Percentiles rank a stretch among this genome's conserved stretches.
Evolutionary conservation across 1,284 basidiomycete genomes (phyloP).

Genomic region (Phellinidium pouzarii): DNA sequence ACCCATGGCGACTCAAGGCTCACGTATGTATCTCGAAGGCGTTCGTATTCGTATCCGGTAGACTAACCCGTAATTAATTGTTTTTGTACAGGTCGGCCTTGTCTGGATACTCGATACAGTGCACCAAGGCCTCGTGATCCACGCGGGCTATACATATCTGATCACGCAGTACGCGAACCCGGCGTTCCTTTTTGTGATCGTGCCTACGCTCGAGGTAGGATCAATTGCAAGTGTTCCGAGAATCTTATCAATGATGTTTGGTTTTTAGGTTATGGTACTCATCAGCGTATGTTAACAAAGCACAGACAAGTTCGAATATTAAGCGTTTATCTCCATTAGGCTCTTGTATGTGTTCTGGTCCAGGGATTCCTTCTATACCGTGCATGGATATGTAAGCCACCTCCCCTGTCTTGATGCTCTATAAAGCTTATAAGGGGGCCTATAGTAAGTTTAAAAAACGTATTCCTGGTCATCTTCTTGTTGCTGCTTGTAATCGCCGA

Average conservation of each 20-base stretch:
- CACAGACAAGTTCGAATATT: neutral
- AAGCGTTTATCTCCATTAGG: constrained; percentile 1
- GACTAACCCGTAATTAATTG: neutral
- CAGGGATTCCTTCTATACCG: constrained; percentile 15
- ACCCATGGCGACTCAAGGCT: constrained; percentile 7
- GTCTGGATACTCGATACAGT: constrained; percentile 17
- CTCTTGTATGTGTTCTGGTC: constrained; percentile 14
- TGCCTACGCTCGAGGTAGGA: constrained; percentile 7
- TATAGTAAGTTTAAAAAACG: constrained; percentile 14
- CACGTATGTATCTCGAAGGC: constrained; percentile 3
- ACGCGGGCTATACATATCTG: constrained; percentile 15
- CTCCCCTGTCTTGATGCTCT: neutral
- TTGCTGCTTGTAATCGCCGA: constrained; percentile 4
- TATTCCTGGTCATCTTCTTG: constrained; percentile 3
- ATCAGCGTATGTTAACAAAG: constrained; percentile 2
- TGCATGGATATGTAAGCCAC: constrained; percentile 13
- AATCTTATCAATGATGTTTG: neutral
- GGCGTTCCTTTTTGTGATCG: constrained; percentile 1
- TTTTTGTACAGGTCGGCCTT: constrained; percentile 5
- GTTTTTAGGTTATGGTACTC: constrained; percentile 7
- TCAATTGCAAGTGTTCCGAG: neutral
- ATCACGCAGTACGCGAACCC: constrained; percentile 12
- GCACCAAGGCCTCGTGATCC: constrained; percentile 17
- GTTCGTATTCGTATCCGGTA: neutral
- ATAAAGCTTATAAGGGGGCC: neutral